Percentiles rank a stretch among this genome's conserved stretches.
phyloP scores from a whole-genome alignment of 75 land plant genomes.

The Picea sitchensis region DNA sequence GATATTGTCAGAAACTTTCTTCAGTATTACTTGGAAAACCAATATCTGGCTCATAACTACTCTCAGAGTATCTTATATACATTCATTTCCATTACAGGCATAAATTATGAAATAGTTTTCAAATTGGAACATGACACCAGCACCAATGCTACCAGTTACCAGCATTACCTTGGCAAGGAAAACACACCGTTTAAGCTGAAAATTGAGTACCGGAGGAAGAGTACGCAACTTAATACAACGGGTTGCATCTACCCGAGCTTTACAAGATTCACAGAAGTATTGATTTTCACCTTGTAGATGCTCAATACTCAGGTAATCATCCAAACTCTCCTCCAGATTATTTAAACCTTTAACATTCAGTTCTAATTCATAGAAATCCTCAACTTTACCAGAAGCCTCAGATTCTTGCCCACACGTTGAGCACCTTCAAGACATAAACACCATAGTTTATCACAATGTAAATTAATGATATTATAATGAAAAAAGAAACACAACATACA shows the following conservation, averaged over 20 bases:
- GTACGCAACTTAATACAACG: conserved; percentile 82
- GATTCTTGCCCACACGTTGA: conserved; percentile 90
- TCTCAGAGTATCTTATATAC: background rate
- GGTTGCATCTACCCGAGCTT: conserved; percentile 78
- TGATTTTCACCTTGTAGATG: conserved; percentile 90
- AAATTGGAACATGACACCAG: background rate
- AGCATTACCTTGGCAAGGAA: conserved; percentile 81
- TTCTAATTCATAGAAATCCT: conserved; percentile 95
- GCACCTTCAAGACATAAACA: conserved; percentile 54
- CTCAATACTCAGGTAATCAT: conserved; percentile 87
- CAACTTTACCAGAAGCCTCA: conserved; percentile 79
- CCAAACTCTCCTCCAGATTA: conserved; percentile 76
- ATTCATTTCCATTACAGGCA: conserved; percentile 1
- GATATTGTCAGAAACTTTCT: background rate
- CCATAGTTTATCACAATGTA: background rate
- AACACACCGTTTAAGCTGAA: conserved; percentile 93
- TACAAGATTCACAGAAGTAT: conserved; percentile 81
- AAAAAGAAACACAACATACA: background rate
- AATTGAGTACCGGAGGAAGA: conserved; percentile 85
- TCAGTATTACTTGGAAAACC: background rate
- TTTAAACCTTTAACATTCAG: conserved; percentile 86
- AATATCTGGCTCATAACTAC: background rate
- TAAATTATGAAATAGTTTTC: background rate
- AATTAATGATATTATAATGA: background rate
- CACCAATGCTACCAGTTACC: background rate